A percentile compares a stretch with the other conserved stretches of the same genome.
phyloP scores from a whole-genome alignment of 1,284 basidiomycete genomes.

The Testicularia cyperi region DNA sequence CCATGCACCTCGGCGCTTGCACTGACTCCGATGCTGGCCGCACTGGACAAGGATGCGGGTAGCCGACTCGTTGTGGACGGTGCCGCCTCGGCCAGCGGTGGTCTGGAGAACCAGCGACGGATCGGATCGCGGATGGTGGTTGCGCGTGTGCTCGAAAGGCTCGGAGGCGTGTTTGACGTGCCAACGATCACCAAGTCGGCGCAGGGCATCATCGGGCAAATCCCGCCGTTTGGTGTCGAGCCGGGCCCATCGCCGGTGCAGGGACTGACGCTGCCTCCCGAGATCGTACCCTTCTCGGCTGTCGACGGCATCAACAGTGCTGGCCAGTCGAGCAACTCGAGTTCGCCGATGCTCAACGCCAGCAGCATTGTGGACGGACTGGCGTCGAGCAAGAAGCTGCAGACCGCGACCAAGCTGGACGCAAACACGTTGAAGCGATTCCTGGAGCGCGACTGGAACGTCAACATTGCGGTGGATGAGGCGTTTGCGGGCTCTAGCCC shows the following conservation, averaged over 20 bases:
- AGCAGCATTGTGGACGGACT: constrained; percentile 28
- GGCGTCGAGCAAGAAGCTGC: constrained; percentile 38
- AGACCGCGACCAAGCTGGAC: constrained; percentile 36
- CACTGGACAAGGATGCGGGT: constrained; percentile 68
- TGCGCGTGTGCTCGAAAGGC: constrained; percentile 68
- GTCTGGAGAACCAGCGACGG: constrained; percentile 61
- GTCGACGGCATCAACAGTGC: constrained; percentile 17
- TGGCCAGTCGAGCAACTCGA: constrained; percentile 26
- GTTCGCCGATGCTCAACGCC: constrained; percentile 23
- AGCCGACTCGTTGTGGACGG: constrained; percentile 60
- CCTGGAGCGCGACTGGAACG: constrained; percentile 55
- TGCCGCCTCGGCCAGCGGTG: constrained; percentile 53
- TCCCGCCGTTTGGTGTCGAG: constrained; percentile 34
- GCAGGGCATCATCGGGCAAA: constrained; percentile 22
- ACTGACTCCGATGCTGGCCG: constrained; percentile 80
- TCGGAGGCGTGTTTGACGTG: constrained; percentile 73
- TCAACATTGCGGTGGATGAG: constrained; percentile 49
- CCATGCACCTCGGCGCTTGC: constrained; percentile 75
- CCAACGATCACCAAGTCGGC: constrained; percentile 13
- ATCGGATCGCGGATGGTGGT: constrained; percentile 70
- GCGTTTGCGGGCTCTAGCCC: constrained; percentile 30
- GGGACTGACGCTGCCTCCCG: constrained; percentile 30
- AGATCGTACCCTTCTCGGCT: constrained; percentile 33
- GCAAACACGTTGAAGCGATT: constrained; percentile 35
- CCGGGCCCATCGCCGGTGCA: constrained; percentile 29